Percentiles rank a stretch among this genome's conserved stretches.
These are phyloP conservation scores for Euryodendron excelsum DNA, from an alignment of 148 eudicot genomes.

Conservation along the genomic window DNA sequence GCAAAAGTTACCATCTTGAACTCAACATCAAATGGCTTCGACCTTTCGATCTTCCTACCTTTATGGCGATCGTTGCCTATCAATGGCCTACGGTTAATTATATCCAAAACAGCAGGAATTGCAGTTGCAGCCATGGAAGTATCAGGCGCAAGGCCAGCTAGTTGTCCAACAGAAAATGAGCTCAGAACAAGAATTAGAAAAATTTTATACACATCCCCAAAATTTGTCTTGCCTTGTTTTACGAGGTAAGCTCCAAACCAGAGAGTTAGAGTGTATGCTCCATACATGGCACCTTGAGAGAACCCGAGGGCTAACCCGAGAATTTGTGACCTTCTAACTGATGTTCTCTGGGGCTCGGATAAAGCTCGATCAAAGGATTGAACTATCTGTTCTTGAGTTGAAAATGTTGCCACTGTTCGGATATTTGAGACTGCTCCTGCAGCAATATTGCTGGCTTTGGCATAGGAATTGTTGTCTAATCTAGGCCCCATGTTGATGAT, in stretches of 20 bases:
- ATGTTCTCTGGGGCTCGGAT: conserved; percentile 30
- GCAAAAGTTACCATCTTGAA: conserved; percentile 43
- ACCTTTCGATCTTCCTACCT: conserved; percentile 26
- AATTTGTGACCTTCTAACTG: conserved; percentile 34
- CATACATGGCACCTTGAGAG: conserved; percentile 58
- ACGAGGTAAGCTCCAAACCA: conserved; percentile 47
- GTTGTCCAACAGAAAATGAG: conserved; percentile 54
- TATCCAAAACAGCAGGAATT: conserved; percentile 38
- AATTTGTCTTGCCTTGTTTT: conserved; percentile 22
- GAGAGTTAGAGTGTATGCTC: conserved; percentile 41
- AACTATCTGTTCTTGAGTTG: conserved; percentile 46
- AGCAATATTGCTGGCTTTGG: conserved; percentile 45
- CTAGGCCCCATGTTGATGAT: conserved; percentile 46
- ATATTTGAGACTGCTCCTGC: conserved; percentile 49
- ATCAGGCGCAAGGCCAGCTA: conserved; percentile 58
- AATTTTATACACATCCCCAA: conserved; percentile 48
- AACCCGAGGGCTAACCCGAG: conserved; percentile 43
- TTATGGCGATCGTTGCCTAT: conserved; percentile 25
- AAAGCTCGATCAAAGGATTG: conserved; percentile 42
- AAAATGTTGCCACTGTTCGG: conserved; percentile 47
- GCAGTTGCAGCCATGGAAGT: conserved; percentile 43
- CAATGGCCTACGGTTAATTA: conserved; percentile 30
- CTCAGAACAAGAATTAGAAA: conserved; percentile 51
- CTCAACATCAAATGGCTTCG: conserved; percentile 37
- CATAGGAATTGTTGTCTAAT: conserved; percentile 41